A percentile compares a stretch with the other conserved stretches of the same genome.
Evolutionary conservation across 2,329 filamentous ascomycete genomes (phyloP).

Genomic region (Cylindrodendrum hubeiense): DNA sequence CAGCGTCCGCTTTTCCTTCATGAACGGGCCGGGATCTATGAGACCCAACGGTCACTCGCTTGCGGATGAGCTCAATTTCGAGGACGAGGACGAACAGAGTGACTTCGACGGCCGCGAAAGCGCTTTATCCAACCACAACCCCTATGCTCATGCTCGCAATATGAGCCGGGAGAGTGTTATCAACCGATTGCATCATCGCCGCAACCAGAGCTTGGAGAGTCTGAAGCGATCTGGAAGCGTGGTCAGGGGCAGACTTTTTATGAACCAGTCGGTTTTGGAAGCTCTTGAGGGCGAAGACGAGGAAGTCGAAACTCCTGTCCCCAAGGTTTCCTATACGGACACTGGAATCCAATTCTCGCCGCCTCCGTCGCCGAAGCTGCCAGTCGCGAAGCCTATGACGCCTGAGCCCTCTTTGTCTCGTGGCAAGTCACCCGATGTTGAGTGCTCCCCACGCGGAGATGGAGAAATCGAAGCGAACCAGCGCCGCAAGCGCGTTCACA

Average conservation of each 20-base stretch:
- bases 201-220: constrained; percentile 71
- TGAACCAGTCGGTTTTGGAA: constrained; percentile 68
- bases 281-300: constrained; percentile 68
- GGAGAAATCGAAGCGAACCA: constrained; percentile 80
- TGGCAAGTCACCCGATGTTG: constrained; percentile 57
- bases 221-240: constrained; percentile 67
- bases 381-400: constrained; percentile 54
- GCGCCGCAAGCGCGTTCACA: constrained; percentile 75
- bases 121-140: constrained; percentile 62
- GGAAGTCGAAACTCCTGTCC: constrained; percentile 56
- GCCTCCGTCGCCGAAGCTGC: constrained; percentile 76
- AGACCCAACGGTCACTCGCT: constrained; percentile 79
- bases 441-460: constrained; percentile 59
- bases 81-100: constrained; percentile 81
- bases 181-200: constrained; percentile 63
- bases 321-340: constrained; percentile 74
- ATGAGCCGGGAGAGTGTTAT: constrained; percentile 69
- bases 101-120: constrained; percentile 79
- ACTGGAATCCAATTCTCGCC: constrained; percentile 86
- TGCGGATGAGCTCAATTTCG: constrained; percentile 91
- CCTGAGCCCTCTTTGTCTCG: constrained; percentile 55
- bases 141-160: constrained; percentile 63
- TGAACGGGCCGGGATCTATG: constrained; percentile 66
- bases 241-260: constrained; percentile 63
- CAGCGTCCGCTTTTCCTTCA: constrained; percentile 79